Evolutionary conservation across 805 yeast genomes (phyloP).

Genomic region (Lipomyces mesembrius): DNA sequence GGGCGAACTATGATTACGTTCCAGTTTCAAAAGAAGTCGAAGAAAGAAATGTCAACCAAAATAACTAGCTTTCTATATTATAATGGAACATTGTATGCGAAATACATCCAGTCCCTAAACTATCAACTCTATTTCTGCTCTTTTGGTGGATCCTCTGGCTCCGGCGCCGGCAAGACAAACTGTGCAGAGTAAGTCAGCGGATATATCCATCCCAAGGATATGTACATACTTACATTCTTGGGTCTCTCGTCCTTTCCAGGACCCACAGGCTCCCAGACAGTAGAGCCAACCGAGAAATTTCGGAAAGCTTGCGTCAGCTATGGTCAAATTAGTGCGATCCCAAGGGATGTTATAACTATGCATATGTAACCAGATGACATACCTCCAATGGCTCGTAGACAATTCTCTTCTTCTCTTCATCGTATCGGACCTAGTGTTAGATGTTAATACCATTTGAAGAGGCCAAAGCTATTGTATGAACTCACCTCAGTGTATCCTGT

Average conservation of each 20-base stretch:
- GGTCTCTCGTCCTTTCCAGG: conserved; percentile 84
- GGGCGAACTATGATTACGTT: neutral
- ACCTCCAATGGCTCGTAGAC: conserved; percentile 83
- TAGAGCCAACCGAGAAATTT: conserved; percentile 84
- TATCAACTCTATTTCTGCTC: conserved; percentile 45
- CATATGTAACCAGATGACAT: neutral
- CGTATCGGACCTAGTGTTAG: conserved; percentile 64
- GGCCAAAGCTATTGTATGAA: neutral
- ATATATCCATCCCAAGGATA: neutral
- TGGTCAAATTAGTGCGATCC: neutral
- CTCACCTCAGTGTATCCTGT: conserved; percentile 78
- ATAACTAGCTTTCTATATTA: neutral
- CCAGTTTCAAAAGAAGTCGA: neutral
- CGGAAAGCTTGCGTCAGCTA: conserved; percentile 86
- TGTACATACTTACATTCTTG: conserved; percentile 46
- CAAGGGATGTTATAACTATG: neutral
- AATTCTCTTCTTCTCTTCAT: conserved; percentile 86
- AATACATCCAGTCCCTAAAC: conserved; percentile 3
- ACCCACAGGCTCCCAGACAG: conserved; percentile 92
- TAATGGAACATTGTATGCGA: neutral
- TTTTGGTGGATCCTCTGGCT: conserved; percentile 65
- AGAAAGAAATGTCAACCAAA: neutral
- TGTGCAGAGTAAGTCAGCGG: conserved; percentile 38
- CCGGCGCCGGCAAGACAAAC: conserved; percentile 81
- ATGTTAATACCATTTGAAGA: neutral